Evolutionary conservation across 345 rosid species (phyloP).

Genomic region (Boechera stricta): DNA sequence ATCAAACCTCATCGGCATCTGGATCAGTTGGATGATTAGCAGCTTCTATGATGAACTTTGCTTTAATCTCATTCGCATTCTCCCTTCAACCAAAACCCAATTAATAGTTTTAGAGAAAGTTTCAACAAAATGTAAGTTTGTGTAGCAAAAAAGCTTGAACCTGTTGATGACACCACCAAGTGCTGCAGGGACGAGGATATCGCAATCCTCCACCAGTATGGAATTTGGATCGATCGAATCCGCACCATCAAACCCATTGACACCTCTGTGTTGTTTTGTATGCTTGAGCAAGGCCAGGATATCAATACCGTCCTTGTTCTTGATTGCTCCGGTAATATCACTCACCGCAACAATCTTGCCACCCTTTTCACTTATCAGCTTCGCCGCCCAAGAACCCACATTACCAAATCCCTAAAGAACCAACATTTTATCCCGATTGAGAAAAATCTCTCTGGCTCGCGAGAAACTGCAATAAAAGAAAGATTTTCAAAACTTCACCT

Average conservation of each 20-base stretch:
- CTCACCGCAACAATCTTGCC: constrained; percentile 90
- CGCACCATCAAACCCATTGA: constrained; percentile 78
- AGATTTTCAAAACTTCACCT: constrained; percentile 49
- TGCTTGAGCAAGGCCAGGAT: constrained; percentile 67
- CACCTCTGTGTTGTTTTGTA: constrained; percentile 68
- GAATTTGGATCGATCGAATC: constrained; percentile 63
- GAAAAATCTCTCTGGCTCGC: neutral
- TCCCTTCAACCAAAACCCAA: constrained; percentile 55
- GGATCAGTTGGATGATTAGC: constrained; percentile 99
- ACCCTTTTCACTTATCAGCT: constrained; percentile 72
- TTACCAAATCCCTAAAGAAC: constrained; percentile 84
- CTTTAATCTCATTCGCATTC: constrained; percentile 84
- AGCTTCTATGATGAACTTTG: constrained; percentile 90
- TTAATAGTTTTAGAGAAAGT: neutral
- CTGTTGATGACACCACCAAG: constrained; percentile 96
- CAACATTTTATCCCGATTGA: neutral
- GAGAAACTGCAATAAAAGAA: neutral
- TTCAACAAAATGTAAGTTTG: neutral
- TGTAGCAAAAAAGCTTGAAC: constrained; percentile 47
- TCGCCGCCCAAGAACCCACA: constrained; percentile 99
- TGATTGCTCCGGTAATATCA: constrained; percentile 87
- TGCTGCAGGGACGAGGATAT: constrained; percentile 94
- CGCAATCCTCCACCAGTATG: constrained; percentile 82
- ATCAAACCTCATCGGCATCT: constrained; percentile 80
- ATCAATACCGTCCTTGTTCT: constrained; percentile 85